phyloP scores from a whole-genome alignment of 768 basidiomycete genomes.

The Boletus rex-veris region DNA sequence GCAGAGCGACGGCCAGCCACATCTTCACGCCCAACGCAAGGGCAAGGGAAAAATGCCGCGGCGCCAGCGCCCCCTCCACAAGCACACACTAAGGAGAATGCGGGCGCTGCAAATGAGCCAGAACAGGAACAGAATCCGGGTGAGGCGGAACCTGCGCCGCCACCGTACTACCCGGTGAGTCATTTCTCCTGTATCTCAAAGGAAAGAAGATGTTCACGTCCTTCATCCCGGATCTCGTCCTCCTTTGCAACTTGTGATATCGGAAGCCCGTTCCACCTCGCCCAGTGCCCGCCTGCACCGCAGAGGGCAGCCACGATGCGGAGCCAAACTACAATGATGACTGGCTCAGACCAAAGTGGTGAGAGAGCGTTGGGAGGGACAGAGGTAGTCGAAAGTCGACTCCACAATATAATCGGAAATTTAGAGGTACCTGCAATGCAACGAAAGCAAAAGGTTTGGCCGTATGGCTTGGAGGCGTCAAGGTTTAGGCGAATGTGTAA shows the following conservation, averaged over 20 bases:
- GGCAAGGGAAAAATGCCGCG: not conserved
- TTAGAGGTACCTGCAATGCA: too few species aligned
- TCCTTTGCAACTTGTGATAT: not conserved
- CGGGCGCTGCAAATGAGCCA: not conserved
- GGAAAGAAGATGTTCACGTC: not conserved
- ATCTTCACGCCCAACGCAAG: not conserved
- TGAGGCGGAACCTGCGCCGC: not conserved
- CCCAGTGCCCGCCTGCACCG: not conserved
- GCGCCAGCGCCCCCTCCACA: not conserved
- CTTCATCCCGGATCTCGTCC: too few species aligned
- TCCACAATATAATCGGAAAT: too few species aligned
- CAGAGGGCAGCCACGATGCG: not conserved
- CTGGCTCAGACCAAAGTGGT: too few species aligned
- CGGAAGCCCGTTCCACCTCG: not conserved
- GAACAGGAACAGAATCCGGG: not conserved
- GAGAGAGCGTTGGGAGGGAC: too few species aligned
- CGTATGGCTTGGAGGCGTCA: too few species aligned
- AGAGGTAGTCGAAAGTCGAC: too few species aligned
- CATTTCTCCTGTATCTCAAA: too few species aligned
- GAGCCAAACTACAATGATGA: not conserved
- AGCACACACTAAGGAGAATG: not conserved
- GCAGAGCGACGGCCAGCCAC: not conserved
- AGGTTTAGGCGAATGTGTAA: too few species aligned
- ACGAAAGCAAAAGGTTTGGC: too few species aligned
- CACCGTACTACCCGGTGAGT: conserved; percentile 8